Evolutionary conservation across 495 filamentous ascomycete genomes (phyloP).

Genomic region (Lepraria neglecta): DNA sequence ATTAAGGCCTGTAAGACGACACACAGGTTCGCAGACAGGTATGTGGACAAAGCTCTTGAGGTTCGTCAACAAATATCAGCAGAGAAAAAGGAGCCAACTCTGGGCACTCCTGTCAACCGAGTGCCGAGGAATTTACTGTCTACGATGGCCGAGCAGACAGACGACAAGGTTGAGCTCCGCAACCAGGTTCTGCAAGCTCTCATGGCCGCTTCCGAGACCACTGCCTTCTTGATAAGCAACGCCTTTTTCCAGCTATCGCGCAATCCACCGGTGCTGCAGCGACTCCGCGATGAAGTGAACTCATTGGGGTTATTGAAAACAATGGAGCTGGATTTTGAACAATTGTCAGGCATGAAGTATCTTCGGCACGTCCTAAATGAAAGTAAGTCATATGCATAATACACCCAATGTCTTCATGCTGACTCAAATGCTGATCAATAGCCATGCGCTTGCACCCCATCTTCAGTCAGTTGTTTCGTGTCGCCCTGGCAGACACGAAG

Average conservation of each 20-base stretch:
- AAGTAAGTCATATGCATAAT: slow-evolving; percentile 22
- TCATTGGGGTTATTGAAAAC: no score
- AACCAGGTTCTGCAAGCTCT: slow-evolving; percentile 31
- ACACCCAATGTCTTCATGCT: slow-evolving; percentile 45
- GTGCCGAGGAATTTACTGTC: slow-evolving; percentile 28
- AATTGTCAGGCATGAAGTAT: no score
- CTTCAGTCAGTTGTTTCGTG: slow-evolving; percentile 45
- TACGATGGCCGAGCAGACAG: slow-evolving; percentile 27
- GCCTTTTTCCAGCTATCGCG: slow-evolving; percentile 25
- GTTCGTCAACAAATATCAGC: no score
- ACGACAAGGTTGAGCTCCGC: slow-evolving; percentile 28
- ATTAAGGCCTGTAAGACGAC: background rate
- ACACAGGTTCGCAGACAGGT: background rate
- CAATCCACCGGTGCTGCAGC: slow-evolving; percentile 17
- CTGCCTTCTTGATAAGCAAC: slow-evolving; percentile 26
- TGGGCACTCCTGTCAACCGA: no score
- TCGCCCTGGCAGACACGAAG: slow-evolving; percentile 41
- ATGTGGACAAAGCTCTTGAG: background rate
- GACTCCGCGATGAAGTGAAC: slow-evolving; percentile 27
- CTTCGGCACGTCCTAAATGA: slow-evolving; percentile 45
- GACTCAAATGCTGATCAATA: slow-evolving; percentile 40
- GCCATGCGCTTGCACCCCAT: slow-evolving; percentile 47
- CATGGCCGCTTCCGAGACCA: slow-evolving; percentile 32
- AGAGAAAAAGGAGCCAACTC: no score
- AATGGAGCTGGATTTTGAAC: no score